These are phyloP conservation scores for Rhynchospora tenuis DNA, from an alignment of 176 grass and related monocot species.

Conservation along the genomic window DNA sequence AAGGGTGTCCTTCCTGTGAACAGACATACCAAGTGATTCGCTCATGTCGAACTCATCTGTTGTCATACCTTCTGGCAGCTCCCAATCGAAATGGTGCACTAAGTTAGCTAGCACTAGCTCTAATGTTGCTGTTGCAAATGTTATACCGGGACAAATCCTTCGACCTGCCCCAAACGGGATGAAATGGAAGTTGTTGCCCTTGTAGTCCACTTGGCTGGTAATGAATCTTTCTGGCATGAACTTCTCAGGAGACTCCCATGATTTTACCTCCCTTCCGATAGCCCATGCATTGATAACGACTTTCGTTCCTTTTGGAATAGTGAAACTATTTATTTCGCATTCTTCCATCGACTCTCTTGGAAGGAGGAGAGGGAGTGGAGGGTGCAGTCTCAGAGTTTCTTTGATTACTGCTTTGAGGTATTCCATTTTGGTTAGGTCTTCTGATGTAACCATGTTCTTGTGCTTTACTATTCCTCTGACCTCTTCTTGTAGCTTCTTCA, in stretches of 20 bases:
- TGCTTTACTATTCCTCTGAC: not conserved
- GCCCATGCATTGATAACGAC: slow-evolving; percentile 53
- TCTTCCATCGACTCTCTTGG: slow-evolving; percentile 36
- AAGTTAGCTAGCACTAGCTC: slow-evolving; percentile 40
- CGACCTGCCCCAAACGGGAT: slow-evolving; percentile 43
- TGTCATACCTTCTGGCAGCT: slow-evolving; percentile 25
- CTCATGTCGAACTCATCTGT: slow-evolving; percentile 37
- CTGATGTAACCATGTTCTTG: not conserved
- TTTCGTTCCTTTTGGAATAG: slow-evolving; percentile 25
- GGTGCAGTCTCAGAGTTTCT: slow-evolving; percentile 37
- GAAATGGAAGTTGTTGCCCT: slow-evolving; percentile 42
- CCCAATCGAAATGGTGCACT: slow-evolving; percentile 46
- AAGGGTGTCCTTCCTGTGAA: not conserved
- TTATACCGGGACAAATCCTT: slow-evolving; percentile 35
- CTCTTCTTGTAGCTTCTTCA: slow-evolving; percentile 33
- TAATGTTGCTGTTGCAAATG: slow-evolving; percentile 28
- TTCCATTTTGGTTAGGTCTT: not conserved
- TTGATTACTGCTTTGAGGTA: slow-evolving; percentile 49
- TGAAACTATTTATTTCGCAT: slow-evolving; percentile 28
- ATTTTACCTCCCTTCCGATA: slow-evolving; percentile 30
- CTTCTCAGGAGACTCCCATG: slow-evolving; percentile 44
- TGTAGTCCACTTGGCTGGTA: slow-evolving; percentile 35
- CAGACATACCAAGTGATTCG: slow-evolving; percentile 19
- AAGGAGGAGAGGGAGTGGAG: slow-evolving; percentile 34
- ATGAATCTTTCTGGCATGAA: slow-evolving; percentile 43